Percentiles rank a stretch among this genome's conserved stretches.
phyloP scores from a whole-genome alignment of 306 rosid species.

The Dalbergia oliveri region DNA sequence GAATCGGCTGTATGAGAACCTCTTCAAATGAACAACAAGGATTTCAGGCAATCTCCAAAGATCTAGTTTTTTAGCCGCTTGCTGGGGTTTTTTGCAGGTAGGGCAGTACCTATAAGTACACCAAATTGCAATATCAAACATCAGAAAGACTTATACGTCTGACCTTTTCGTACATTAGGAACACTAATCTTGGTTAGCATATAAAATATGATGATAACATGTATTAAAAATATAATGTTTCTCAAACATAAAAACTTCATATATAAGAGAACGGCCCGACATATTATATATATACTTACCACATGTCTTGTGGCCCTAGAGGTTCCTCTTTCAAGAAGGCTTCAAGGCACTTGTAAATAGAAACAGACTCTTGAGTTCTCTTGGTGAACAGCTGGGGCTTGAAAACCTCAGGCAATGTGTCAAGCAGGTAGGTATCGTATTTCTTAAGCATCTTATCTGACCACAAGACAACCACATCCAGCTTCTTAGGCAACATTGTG shows the following conservation, averaged over 20 bases:
- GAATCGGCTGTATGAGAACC: constrained; percentile 69
- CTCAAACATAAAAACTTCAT: constrained; percentile 16
- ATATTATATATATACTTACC: constrained; percentile 63
- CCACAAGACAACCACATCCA: constrained; percentile 69
- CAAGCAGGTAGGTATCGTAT: constrained; percentile 58
- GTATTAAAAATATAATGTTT: constrained; percentile 21
- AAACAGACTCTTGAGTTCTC: constrained; percentile 70
- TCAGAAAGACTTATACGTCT: constrained; percentile 29
- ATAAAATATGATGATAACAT: constrained; percentile 33
- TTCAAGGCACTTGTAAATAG: constrained; percentile 83
- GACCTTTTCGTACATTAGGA: constrained; percentile 16
- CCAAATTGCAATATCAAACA: constrained; percentile 36
- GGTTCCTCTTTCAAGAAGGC: constrained; percentile 91
- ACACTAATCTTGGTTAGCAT: constrained; percentile 18
- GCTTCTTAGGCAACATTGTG: constrained; percentile 35
- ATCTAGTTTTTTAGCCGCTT: constrained; percentile 88
- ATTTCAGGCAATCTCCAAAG: constrained; percentile 94
- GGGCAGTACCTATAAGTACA: constrained; percentile 76
- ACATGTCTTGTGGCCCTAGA: constrained; percentile 88
- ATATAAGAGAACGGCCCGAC: constrained; percentile 30
- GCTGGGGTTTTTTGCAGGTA: constrained; percentile 74
- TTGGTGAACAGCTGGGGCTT: constrained; percentile 42
- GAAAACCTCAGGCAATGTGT: constrained; percentile 70
- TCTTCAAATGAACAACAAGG: constrained; percentile 86
- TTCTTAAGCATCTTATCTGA: constrained; percentile 63